These are phyloP conservation scores for Termitomyces sp. DNA, from an alignment of 768 basidiomycete genomes.

Conservation along the genomic window DNA sequence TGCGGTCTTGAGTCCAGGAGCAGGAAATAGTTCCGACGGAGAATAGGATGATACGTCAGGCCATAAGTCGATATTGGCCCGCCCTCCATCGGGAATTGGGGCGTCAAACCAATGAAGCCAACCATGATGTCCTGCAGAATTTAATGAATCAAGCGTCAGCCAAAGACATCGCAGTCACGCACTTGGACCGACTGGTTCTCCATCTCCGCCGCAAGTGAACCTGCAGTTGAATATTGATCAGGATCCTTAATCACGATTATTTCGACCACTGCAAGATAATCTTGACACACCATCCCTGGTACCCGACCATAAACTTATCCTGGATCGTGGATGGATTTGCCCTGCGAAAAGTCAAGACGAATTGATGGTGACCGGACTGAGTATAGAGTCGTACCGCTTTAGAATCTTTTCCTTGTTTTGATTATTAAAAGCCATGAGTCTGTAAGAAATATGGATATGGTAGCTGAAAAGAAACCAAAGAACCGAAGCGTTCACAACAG, in stretches of 20 bases:
- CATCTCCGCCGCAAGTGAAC: constrained; percentile 72
- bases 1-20: constrained; percentile 57
- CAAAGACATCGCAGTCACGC: neutral
- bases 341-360: constrained; percentile 23
- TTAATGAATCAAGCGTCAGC: neutral
- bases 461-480: neutral
- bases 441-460: neutral
- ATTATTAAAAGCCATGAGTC: constrained; percentile 23
- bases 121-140: constrained; percentile 59
- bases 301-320: constrained; percentile 80
- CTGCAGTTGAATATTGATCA: constrained; percentile 25
- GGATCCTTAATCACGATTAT: neutral
- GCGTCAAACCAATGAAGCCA: constrained; percentile 83
- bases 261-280: neutral
- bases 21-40: constrained; percentile 63
- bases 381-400: constrained; percentile 31
- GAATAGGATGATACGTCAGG: constrained; percentile 72
- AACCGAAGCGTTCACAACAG: neutral
- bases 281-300: constrained; percentile 70
- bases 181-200: constrained; percentile 62
- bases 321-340: constrained; percentile 75
- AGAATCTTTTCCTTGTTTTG: constrained; percentile 25
- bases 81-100: constrained; percentile 67
- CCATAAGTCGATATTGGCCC: constrained; percentile 73
- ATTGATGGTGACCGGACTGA: neutral